Base-by-base conservation (phyloP, 192 early-diverging fungal genomes). In the Tieghemiomyces parasiticus region DNA sequence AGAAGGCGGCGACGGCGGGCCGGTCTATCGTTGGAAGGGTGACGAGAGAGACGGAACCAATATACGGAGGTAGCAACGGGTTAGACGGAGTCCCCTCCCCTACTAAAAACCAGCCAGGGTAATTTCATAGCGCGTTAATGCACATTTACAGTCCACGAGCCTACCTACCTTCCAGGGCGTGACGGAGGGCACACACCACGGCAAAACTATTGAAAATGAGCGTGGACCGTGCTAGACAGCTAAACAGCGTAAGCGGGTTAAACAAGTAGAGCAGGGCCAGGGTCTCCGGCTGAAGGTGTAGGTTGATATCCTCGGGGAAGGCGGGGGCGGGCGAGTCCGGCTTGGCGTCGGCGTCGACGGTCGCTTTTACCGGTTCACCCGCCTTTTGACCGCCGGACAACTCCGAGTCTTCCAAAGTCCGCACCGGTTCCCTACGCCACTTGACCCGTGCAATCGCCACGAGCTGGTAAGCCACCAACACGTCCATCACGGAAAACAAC, bases 161-260 rank as follows among this genome's bases (percentile, higher is more conserved):
- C 33, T 48, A 60, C 46, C 29, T 72, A 70, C 84, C 77, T 61
- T 71, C 65, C 16, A 78, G 59, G 10, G 85, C 89, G 73, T 71
- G 82, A 62, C 77, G 79, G 14, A 95, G 64, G 3, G 81, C 79
- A n/a, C 76, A 62, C n/a, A 87, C 75, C n/a, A 89, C 69, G 4
- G 87, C 78, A 12, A 89, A 61, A 60, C 87, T 84, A 30, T 79
- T 88, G 61, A 93, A 88, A 12, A 85, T 44, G 22, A 84, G 70
- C 0, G 91, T 90, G 2, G 88, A 88, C 50, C 71, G 78, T 19
- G 82, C 79, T 46, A 93, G 62, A 61, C 84, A 85, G 29, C 88
- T 83, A 9, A 77, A 69, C 31, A 97, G 71, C 6, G 82, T 87
- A 32, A 82, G 77, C 34, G 94, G 94, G 67, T 93, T 95, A 66